A percentile compares a stretch with the other conserved stretches of the same genome.
Evolutionary conservation across 768 basidiomycete genomes (phyloP).

Genomic region (Calocera viscosa): DNA sequence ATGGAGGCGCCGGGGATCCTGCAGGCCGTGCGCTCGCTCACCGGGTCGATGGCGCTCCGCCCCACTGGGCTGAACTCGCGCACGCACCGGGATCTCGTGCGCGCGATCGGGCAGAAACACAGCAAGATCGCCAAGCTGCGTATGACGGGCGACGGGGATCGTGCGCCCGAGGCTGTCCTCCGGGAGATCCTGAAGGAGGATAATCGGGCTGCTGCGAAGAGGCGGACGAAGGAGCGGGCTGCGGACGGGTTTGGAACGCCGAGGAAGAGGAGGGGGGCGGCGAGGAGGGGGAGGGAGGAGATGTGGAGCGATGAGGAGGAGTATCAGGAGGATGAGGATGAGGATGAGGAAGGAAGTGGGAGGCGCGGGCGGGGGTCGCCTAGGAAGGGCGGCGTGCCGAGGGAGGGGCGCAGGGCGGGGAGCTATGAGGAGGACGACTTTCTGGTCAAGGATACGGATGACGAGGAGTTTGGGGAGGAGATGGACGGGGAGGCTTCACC

Average conservation of each 20-base stretch:
- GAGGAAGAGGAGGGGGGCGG: slow-evolving; percentile 35
- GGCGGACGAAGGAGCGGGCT: slow-evolving; percentile 43
- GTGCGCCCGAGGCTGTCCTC: slow-evolving; percentile 52
- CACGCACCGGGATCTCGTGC: slow-evolving; percentile 78
- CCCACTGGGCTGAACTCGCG: slow-evolving; percentile 85
- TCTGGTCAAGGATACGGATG: slow-evolving; percentile 63
- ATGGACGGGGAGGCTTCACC: slow-evolving; percentile 15
- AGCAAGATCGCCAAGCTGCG: slow-evolving; percentile 65
- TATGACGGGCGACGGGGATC: slow-evolving; percentile 37
- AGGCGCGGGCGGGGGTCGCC: slow-evolving; percentile 29
- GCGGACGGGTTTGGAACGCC: slow-evolving; percentile 38
- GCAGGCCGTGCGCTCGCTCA: slow-evolving; percentile 74
- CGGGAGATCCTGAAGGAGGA: slow-evolving; percentile 48
- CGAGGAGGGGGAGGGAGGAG: slow-evolving; percentile 35
- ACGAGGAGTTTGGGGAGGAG: slow-evolving; percentile 20
- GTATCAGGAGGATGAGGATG: slow-evolving; percentile 20
- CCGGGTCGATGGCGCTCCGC: slow-evolving; percentile 70
- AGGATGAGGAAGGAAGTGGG: slow-evolving; percentile 32
- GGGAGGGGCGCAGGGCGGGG: slow-evolving; percentile 39
- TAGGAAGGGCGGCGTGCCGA: slow-evolving; percentile 24
- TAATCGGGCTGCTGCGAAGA: slow-evolving; percentile 36
- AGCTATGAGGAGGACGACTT: slow-evolving; percentile 77
- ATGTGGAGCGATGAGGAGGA: slow-evolving; percentile 58
- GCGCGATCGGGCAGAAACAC: slow-evolving; percentile 75
- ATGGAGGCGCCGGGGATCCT: slow-evolving; percentile 74